Conservation (phyloP, 2,329 filamentous ascomycete genomes). For the Thermoascus crustaceus region DNA sequence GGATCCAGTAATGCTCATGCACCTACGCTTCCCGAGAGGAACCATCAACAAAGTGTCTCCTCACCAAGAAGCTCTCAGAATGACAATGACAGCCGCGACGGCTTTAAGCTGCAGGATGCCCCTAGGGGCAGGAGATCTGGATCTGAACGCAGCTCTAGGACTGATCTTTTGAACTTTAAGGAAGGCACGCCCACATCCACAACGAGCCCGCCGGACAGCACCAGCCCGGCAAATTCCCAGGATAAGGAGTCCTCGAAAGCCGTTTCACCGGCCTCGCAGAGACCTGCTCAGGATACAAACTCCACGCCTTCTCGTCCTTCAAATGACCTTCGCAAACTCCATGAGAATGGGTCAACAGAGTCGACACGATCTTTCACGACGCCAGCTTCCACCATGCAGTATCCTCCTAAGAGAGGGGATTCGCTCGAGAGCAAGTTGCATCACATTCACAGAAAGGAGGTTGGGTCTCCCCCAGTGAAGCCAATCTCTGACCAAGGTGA, state of each 20-base stretch:
- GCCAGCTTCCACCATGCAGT: slow-evolving; percentile 22
- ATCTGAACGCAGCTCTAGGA: slow-evolving; percentile 40
- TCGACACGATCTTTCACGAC: slow-evolving; percentile 28
- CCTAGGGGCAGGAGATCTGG: slow-evolving; percentile 56
- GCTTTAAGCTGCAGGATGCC: slow-evolving; percentile 74
- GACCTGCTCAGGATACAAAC: slow-evolving; percentile 17
- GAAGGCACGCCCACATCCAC: slow-evolving; percentile 35
- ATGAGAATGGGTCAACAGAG: slow-evolving; percentile 45
- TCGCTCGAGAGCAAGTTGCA: slow-evolving; percentile 48
- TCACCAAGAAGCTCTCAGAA: slow-evolving; percentile 5
- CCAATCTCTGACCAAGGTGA: slow-evolving; percentile 29
- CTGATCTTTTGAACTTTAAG: slow-evolving; percentile 30
- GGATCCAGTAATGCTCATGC: slow-evolving; percentile 17
- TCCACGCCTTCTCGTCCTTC: slow-evolving; percentile 45
- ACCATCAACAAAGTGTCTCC: slow-evolving; percentile 5
- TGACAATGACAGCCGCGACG: slow-evolving; percentile 36
- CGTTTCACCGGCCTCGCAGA: slow-evolving; percentile 20
- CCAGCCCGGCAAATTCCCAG: slow-evolving; percentile 12
- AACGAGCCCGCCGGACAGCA: slow-evolving; percentile 22
- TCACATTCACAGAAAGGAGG: slow-evolving; percentile 58
- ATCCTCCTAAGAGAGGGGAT: slow-evolving; percentile 50
- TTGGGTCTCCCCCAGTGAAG: slow-evolving; percentile 29
- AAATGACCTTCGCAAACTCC: slow-evolving; percentile 47
- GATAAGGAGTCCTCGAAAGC: slow-evolving; percentile 25
- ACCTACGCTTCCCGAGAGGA: slow-evolving; percentile 11